phyloP scores from a whole-genome alignment of 2,329 filamentous ascomycete genomes.

The Chrysoporthe puriensis region DNA sequence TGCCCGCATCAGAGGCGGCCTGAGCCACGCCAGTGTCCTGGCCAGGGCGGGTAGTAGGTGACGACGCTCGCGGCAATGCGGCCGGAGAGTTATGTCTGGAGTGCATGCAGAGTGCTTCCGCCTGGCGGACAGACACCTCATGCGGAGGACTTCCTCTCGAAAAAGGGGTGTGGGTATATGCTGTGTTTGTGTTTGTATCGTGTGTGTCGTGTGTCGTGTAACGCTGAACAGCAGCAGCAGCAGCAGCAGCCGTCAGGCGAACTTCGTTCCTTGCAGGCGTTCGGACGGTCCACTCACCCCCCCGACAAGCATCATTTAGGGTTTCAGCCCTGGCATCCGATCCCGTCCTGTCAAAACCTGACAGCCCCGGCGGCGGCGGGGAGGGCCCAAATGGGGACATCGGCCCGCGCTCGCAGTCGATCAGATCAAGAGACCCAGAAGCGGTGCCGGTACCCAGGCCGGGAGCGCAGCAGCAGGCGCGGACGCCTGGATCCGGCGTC shows the following conservation, averaged over 20 bases:
- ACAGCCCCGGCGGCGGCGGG: neutral
- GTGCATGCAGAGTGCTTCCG: slow-evolving; percentile 5
- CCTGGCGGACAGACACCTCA: neutral
- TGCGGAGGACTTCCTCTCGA: neutral
- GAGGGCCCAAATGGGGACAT: slow-evolving; percentile 12
- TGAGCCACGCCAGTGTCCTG: neutral
- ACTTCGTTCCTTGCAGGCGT: neutral
- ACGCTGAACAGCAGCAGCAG: neutral
- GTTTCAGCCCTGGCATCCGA: slow-evolving; percentile 13
- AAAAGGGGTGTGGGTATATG: neutral
- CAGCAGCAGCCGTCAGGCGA: neutral
- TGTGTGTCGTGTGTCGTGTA: slow-evolving; percentile 8
- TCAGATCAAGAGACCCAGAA: neutral
- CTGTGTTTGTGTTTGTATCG: neutral
- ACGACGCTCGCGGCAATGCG: neutral
- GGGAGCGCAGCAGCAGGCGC: neutral
- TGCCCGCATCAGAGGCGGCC: slow-evolving; percentile 1
- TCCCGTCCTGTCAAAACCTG: slow-evolving; percentile 9
- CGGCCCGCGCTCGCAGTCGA: slow-evolving; percentile 12
- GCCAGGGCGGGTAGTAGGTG: neutral
- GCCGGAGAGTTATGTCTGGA: slow-evolving; percentile 5
- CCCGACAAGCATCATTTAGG: slow-evolving; percentile 5
- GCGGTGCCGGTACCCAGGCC: no score
- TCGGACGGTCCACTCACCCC: slow-evolving; percentile 5
- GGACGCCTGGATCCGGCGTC: neutral